These are phyloP conservation scores for Fusarium musae DNA, from an alignment of 2,329 filamentous ascomycete species.

Conservation along the genomic window DNA sequence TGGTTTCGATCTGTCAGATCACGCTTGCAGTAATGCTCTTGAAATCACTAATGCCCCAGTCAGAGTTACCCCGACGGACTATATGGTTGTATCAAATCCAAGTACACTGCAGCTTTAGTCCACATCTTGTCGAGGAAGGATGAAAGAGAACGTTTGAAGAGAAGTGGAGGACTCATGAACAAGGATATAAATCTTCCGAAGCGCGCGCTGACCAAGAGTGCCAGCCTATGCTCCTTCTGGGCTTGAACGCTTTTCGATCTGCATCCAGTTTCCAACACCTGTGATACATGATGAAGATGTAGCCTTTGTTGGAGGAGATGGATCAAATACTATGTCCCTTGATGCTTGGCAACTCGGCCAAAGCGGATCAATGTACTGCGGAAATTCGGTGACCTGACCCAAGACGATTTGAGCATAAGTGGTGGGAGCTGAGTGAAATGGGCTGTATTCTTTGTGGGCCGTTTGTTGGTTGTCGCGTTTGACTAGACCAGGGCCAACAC, in stretches of 20 bases:
- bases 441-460: slow-evolving; percentile 25
- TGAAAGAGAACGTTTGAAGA: slow-evolving; percentile 5
- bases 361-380: background rate
- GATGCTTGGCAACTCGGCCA: background rate
- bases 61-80: background rate
- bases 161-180: slow-evolving; percentile 15
- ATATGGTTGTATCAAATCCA: background rate
- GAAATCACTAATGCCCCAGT: background rate
- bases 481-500: slow-evolving; percentile 20
- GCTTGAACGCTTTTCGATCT: background rate
- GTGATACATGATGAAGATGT: background rate
- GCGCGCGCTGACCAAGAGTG: slow-evolving; percentile 1
- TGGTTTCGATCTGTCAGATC: slow-evolving; percentile 36
- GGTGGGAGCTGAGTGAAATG: slow-evolving; percentile 5
- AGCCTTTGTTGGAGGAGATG: background rate
- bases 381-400: slow-evolving; percentile 1
- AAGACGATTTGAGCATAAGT: background rate
- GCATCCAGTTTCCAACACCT: background rate
- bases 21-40: slow-evolving; percentile 12
- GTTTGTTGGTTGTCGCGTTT: slow-evolving; percentile 32
- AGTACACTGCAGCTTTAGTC: background rate
- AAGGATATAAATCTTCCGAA: slow-evolving; percentile 24
- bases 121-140: background rate
- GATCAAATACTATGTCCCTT: background rate
- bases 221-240: background rate